phyloP scores from a whole-genome alignment of 768 basidiomycete species.

The Rhodocollybia butyracea region DNA sequence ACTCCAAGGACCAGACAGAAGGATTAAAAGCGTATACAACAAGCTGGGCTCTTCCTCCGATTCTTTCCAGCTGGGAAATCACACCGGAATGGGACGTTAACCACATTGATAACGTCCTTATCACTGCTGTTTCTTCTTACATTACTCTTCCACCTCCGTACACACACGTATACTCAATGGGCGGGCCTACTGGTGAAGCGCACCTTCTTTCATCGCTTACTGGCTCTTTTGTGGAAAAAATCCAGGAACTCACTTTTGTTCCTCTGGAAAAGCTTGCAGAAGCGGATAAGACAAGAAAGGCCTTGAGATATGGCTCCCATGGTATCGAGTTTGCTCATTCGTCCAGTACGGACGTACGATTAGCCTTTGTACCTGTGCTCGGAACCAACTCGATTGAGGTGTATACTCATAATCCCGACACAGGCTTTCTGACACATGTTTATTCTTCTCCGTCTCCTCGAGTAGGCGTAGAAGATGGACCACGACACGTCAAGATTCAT shows the following conservation, averaged over 20 bases:
- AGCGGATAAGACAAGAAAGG: conserved; percentile 49
- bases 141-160: conserved; percentile 45
- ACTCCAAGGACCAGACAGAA: not conserved
- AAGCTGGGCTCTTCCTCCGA: conserved; percentile 47
- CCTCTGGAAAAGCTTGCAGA: conserved; percentile 35
- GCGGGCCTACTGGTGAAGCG: conserved; percentile 50
- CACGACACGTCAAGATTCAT: conserved; percentile 50
- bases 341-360: conserved; percentile 16
- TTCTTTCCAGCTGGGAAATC: conserved; percentile 43
- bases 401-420: conserved; percentile 30
- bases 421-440: conserved; percentile 34
- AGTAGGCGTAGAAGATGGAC: conserved; percentile 39
- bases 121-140: conserved; percentile 55
- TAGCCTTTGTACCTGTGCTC: conserved; percentile 48
- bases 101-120: conserved; percentile 41
- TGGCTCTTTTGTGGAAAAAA: conserved; percentile 38
- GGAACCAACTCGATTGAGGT: conserved; percentile 47
- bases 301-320: conserved; percentile 51
- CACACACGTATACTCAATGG: conserved; percentile 45
- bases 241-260: conserved; percentile 47
- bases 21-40: conserved; percentile 39
- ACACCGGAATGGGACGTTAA: conserved; percentile 25
- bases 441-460: conserved; percentile 37
- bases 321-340: conserved; percentile 41
- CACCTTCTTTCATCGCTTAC: conserved; percentile 33